Evolutionary conservation across 1,139 yeast genomes (phyloP), one percentile per base, ranked within the genome.

Genomic region (Yarrowia galli): DNA sequence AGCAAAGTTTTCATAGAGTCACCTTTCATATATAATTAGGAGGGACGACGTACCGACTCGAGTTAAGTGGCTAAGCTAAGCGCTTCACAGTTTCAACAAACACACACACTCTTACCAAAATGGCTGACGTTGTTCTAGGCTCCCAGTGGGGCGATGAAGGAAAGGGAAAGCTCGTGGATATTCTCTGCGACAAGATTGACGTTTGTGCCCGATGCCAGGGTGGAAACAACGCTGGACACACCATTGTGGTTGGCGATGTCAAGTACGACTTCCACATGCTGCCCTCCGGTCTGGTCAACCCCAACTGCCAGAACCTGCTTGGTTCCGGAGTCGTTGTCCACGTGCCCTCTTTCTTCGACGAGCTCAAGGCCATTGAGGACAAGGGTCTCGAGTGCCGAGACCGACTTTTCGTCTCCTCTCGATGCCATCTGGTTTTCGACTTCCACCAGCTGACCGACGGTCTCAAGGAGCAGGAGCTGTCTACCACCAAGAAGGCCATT

Each of bases 141-240:
- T 83, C 98, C 80, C 99, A 95, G 81, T 95, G 99, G 99, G 99
- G 99, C 72, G 99, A 95, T 78, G 99, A 95, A 86, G 99, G 99
- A 78, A 95, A 95, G 79, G 99, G 99, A 69, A 95, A 96, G 80
- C 85, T 95, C 70, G 99, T 95, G 68, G 99, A 95, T 78, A 84
- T 95, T 70, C 84, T 95, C 69, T 95, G 98, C 79, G 98, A 92
- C 75, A 88, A 91, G 74, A 89, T 93, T 74, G 99, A 95, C 74
- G 95, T 95, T 65, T 96, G 98, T 79, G 98, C 98, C 49, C 87
- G 99, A 79, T 93, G 98, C 81, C 97, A 92, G 72, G 99, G 99
- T 79, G 99, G 99, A 75, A 95, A 95, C 83, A 95, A 95, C 79
- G 99, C 99, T 42, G 99, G 99, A 42, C 99, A 95, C 79, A 96